phyloP scores from a whole-genome alignment of 768 basidiomycete genomes.

The Termitomyces sp. region DNA sequence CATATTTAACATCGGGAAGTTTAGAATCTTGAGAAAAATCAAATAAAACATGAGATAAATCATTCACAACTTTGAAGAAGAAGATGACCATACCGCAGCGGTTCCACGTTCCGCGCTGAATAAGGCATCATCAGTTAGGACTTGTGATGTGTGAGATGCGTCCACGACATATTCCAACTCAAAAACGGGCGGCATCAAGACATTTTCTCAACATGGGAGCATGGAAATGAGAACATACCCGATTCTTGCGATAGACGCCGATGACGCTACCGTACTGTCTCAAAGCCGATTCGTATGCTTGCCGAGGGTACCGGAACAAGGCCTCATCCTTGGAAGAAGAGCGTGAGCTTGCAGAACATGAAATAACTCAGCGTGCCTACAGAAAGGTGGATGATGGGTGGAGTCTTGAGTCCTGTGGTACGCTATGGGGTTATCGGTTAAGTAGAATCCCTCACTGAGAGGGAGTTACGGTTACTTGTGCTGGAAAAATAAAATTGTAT shows the following conservation, averaged over 20 bases:
- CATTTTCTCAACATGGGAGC: too few relatives aligned
- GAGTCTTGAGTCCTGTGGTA: constrained; percentile 5
- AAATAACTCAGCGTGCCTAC: not conserved
- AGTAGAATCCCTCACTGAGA: too few relatives aligned
- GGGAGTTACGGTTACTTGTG: too few relatives aligned
- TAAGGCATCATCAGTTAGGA: constrained; percentile 7
- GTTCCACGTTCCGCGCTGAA: constrained; percentile 11
- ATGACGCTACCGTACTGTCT: constrained; percentile 5
- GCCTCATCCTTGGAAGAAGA: not conserved
- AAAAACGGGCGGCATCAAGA: too few relatives aligned
- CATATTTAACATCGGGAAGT: constrained; percentile 3
- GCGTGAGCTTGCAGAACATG: not conserved
- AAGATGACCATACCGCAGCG: not conserved
- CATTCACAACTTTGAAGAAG: too few relatives aligned
- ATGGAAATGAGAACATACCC: not conserved
- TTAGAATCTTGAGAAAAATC: not conserved
- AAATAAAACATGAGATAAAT: not conserved
- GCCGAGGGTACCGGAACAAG: constrained; percentile 3
- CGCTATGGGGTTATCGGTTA: not conserved
- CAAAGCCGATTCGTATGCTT: constrained; percentile 8
- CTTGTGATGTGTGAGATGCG: constrained; percentile 2
- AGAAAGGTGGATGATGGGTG: constrained; percentile 7
- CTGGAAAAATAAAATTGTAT: too few relatives aligned
- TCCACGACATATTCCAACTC: constrained; percentile 11
- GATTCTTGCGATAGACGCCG: constrained; percentile 10